Base-by-base conservation (phyloP, 768 basidiomycete species). In the Lenzites betulinus region DNA sequence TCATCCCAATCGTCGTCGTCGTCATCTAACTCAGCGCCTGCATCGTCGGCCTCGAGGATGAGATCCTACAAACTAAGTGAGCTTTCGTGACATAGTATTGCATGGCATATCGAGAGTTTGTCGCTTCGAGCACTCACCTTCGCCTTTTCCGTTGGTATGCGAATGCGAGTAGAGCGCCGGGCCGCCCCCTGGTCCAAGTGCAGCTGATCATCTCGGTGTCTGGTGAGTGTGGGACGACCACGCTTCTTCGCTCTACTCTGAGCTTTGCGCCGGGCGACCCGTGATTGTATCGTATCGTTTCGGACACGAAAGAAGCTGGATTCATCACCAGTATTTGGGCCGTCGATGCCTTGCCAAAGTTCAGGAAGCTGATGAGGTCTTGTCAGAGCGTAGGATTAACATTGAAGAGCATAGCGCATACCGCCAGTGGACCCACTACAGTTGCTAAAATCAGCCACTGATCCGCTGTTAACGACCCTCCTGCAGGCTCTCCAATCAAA, bases 371-470 rank as follows among this genome's bases (percentile, higher is more conserved):
- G 28, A n/a, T n/a, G n/a, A n/a, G n/a, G n/a, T n/a, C n/a, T n/a
- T n/a, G n/a, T n/a, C 23, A 9, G 22, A n/a, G 7, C 15, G 12
- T 8, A 18, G 20, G 23, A 47, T 43, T 4, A 39, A 23, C 12
- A 36, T 20, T 33, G 30, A 11, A 11, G 30, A 4, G 30, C 30
- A 36, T 38, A 65, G 70, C 3, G n/a, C n/a, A n/a, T 59, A 75
- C 73, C 0, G 66, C 60, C 1, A 75, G 58, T 0, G 76, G 75
- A 0, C 69, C 70, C 23, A 73, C 64, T 13, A 75, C 64, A 0
- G 68, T 72, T 0, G 67, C 66, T 1, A 74, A 59, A 12, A 74
- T 38, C 0, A 70, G 60, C 77, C 75, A 63, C 20, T 63, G 58
- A 25, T 63, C 58, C 1, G 62, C 57, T 3, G 62, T 63, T 0